phyloP scores from a whole-genome alignment of 352 stramenopile genomes.

The Phytophthora tentaculata region DNA sequence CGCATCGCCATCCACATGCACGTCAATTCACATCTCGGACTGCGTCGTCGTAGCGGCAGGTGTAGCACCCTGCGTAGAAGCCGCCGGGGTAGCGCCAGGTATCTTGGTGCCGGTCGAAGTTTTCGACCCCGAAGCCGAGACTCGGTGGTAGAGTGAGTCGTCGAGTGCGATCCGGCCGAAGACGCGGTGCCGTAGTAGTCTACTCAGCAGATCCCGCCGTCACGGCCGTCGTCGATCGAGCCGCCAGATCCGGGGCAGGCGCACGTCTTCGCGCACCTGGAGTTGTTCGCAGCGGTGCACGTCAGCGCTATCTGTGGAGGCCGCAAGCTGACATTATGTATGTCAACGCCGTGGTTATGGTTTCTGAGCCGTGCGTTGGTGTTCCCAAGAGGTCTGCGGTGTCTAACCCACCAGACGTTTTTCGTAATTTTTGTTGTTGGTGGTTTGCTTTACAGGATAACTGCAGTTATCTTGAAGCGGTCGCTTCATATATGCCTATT shows the following conservation, averaged over 20 bases:
- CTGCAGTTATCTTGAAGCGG: too few relatives aligned
- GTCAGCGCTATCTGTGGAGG: too few relatives aligned
- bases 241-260: slow-evolving; percentile 17
- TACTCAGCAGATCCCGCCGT: slow-evolving; percentile 22
- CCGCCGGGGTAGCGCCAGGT: slow-evolving; percentile 23
- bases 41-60: slow-evolving; percentile 30
- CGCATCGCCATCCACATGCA: slow-evolving; percentile 73
- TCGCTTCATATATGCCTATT: too few relatives aligned
- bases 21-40: slow-evolving; percentile 50
- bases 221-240: slow-evolving; percentile 18
- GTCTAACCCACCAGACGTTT: too few relatives aligned
- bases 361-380: too few relatives aligned
- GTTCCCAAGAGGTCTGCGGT: too few relatives aligned
- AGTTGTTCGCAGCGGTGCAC: too few relatives aligned
- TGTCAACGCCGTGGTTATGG: too few relatives aligned
- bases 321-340: too few relatives aligned
- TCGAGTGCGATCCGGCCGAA: slow-evolving; percentile 14
- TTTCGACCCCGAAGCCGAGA: slow-evolving; percentile 15
- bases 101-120: slow-evolving; percentile 24
- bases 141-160: slow-evolving; percentile 17
- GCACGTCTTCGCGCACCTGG: too few relatives aligned
- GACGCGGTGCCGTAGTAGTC: slow-evolving; percentile 16
- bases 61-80: slow-evolving; percentile 25
- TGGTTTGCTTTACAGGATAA: too few relatives aligned
- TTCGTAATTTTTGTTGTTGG: too few relatives aligned